Evolutionary conservation across 2,329 filamentous ascomycete species (phyloP).

Genomic region (Huntiella decipiens): DNA sequence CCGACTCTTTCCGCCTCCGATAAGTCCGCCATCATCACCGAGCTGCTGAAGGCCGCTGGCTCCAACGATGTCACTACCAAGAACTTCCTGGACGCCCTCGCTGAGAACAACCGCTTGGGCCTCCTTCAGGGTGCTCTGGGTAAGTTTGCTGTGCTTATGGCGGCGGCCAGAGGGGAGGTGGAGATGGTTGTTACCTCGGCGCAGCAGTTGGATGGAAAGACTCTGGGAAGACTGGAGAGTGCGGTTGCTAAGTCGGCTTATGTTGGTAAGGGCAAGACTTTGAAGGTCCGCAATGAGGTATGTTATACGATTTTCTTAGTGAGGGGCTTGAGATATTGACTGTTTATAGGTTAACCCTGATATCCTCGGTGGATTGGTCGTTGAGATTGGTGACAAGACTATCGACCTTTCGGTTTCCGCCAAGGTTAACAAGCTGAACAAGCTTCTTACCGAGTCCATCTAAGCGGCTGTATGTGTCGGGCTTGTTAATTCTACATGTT

Average conservation of each 20-base stretch:
- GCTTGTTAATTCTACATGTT: too few species aligned
- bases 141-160: slow-evolving; percentile 78
- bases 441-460: slow-evolving; percentile 89
- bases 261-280: slow-evolving; percentile 81
- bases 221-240: slow-evolving; percentile 65
- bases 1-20: slow-evolving; percentile 62
- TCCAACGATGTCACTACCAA: slow-evolving; percentile 64
- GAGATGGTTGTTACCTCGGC: slow-evolving; percentile 86
- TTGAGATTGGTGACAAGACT: slow-evolving; percentile 93
- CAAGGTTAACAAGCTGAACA: slow-evolving; percentile 98
- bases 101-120: slow-evolving; percentile 88
- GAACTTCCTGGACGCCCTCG: slow-evolving; percentile 81
- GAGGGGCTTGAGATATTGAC: neutral
- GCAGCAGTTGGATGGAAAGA: slow-evolving; percentile 73
- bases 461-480: slow-evolving; percentile 35
- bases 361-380: slow-evolving; percentile 79
- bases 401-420: slow-evolving; percentile 92
- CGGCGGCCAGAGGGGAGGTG: slow-evolving; percentile 77
- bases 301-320: slow-evolving; percentile 13
- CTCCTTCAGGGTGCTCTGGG: slow-evolving; percentile 63
- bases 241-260: slow-evolving; percentile 81
- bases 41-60: slow-evolving; percentile 71
- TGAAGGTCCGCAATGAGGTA: slow-evolving; percentile 89
- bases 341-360: slow-evolving; percentile 64
- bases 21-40: slow-evolving; percentile 70